These are phyloP conservation scores for Ceratorhiza oryzae-sativae DNA, from an alignment of 1,284 basidiomycete genomes.

Conservation along the genomic window DNA sequence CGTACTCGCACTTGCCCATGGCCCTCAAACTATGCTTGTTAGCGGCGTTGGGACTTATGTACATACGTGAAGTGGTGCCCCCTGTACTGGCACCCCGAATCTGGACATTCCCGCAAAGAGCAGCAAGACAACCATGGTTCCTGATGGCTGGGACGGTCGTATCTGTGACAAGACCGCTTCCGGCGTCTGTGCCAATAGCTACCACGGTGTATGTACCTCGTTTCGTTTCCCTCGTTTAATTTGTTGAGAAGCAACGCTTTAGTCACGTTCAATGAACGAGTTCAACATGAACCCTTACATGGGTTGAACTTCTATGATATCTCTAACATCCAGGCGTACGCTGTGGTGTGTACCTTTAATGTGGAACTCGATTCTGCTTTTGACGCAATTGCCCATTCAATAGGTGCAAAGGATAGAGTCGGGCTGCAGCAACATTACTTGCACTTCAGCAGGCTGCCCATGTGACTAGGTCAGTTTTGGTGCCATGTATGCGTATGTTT, in stretches of 20 bases:
- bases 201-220: constrained; percentile 29
- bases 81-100: constrained; percentile 13
- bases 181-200: constrained; percentile 37
- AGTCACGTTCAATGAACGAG: constrained; percentile 29
- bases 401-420: constrained; percentile 11
- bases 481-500: neutral
- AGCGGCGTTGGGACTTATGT: constrained; percentile 8
- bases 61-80: constrained; percentile 28
- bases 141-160: constrained; percentile 39
- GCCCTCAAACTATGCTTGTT: neutral
- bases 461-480: constrained; percentile 19
- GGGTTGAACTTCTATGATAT: constrained; percentile 39
- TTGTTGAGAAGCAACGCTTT: neutral
- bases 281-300: constrained; percentile 32
- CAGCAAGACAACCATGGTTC: constrained; percentile 29
- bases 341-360: constrained; percentile 1
- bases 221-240: neutral
- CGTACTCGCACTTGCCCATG: no score
- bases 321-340: constrained; percentile 40
- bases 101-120: constrained; percentile 9
- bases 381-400: neutral
- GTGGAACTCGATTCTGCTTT: no score
- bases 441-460: constrained; percentile 37
- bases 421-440: constrained; percentile 34
- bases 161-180: constrained; percentile 39